Evolutionary conservation across 2,329 filamentous ascomycete genomes (phyloP).

Genomic region (Microdochium trichocladiopsis): DNA sequence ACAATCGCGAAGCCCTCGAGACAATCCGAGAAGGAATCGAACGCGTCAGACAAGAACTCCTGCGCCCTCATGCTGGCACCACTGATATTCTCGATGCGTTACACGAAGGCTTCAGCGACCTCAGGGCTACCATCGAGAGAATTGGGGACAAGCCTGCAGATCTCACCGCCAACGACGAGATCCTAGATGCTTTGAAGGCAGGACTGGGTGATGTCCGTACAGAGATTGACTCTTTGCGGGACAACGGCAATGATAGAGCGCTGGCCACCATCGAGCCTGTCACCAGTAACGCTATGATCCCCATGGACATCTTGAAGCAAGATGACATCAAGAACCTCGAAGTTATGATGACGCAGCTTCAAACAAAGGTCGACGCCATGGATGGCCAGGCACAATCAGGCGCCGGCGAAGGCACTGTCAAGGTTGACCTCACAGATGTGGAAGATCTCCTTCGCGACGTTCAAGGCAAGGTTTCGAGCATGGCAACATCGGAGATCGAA

Average conservation of each 20-base stretch:
- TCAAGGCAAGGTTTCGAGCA: constrained; percentile 29
- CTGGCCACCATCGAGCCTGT: constrained; percentile 46
- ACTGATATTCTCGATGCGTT: constrained; percentile 85
- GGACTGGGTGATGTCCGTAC: constrained; percentile 68
- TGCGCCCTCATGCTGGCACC: constrained; percentile 60
- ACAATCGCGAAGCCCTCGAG: constrained; percentile 62
- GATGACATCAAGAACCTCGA: constrained; percentile 84
- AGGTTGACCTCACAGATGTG: constrained; percentile 26
- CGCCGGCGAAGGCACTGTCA: constrained; percentile 30
- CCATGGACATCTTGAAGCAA: constrained; percentile 49
- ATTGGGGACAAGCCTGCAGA: constrained; percentile 74
- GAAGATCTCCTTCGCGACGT: constrained; percentile 17
- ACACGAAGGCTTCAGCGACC: constrained; percentile 75
- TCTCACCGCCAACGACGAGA: constrained; percentile 80
- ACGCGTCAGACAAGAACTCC: constrained; percentile 68
- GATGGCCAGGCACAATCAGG: constrained; percentile 42
- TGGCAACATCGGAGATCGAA: constrained; percentile 43
- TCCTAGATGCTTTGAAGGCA: constrained; percentile 79
- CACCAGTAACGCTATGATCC: constrained; percentile 38
- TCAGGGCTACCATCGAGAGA: constrained; percentile 71
- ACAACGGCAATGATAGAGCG: constrained; percentile 40
- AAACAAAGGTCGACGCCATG: constrained; percentile 76
- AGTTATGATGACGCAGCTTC: constrained; percentile 71
- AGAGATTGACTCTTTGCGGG: constrained; percentile 75
- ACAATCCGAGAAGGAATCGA: constrained; percentile 67